Evolutionary conservation across 2,329 filamentous ascomycete species (phyloP).

Genomic region (Nannizziopsis barbatae): DNA sequence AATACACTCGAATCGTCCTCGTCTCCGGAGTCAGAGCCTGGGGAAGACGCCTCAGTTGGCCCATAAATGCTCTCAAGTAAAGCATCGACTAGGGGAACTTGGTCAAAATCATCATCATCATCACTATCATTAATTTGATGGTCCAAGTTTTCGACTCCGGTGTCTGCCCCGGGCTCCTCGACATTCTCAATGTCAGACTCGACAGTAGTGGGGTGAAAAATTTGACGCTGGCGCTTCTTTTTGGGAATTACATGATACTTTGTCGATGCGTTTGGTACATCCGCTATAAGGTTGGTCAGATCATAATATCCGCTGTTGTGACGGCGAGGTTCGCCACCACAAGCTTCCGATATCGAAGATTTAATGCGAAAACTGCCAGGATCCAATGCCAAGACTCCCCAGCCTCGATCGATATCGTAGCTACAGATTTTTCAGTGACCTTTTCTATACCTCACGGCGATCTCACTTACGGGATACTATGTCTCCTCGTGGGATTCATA

Average conservation of each 20-base stretch:
- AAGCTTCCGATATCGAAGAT: constrained; percentile 29
- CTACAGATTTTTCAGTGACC: neutral
- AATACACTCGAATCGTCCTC: neutral
- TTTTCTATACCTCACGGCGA: too few species aligned
- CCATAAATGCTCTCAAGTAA: constrained; percentile 5
- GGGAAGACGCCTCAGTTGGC: neutral
- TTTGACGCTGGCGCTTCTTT: too few species aligned
- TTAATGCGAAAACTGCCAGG: constrained; percentile 32
- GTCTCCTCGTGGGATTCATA: constrained; percentile 9
- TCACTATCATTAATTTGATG: constrained; percentile 11
- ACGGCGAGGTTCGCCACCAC: constrained; percentile 26
- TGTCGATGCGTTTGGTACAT: constrained; percentile 23
- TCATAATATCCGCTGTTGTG: constrained; percentile 15
- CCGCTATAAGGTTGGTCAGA: constrained; percentile 21
- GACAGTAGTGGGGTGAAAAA: neutral
- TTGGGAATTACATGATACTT: constrained; percentile 20
- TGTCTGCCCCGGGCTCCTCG: constrained; percentile 8
- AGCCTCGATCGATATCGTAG: constrained; percentile 27
- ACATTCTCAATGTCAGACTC: constrained; percentile 14
- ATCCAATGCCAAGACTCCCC: constrained; percentile 38
- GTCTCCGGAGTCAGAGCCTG: neutral
- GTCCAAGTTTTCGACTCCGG: neutral
- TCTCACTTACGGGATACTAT: neutral
- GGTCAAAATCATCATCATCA: constrained; percentile 9
- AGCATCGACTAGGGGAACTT: constrained; percentile 1